Evolutionary conservation across 2,329 filamentous ascomycete genomes (phyloP).

Genomic region (Fusarium ramigenum): DNA sequence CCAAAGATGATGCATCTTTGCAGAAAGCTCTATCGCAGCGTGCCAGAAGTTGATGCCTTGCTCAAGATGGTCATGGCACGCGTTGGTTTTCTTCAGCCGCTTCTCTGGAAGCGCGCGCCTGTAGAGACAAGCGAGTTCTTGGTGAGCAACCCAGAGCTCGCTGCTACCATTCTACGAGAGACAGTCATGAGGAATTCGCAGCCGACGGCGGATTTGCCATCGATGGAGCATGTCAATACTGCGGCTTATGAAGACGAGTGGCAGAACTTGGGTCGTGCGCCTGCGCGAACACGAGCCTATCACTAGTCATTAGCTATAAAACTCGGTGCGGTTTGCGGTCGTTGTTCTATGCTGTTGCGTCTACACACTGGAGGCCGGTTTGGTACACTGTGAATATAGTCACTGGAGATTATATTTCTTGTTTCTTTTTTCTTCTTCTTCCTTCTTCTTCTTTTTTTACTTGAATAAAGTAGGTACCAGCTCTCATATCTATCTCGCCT

Average conservation of each 20-base stretch:
- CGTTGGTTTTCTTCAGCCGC: slow-evolving; percentile 58
- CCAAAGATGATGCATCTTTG: slow-evolving; percentile 57
- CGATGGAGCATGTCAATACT: slow-evolving; percentile 51
- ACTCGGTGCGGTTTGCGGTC: not conserved
- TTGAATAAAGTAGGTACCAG: not conserved
- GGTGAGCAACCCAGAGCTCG: slow-evolving; percentile 56
- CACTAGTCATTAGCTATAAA: not conserved
- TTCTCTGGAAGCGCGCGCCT: slow-evolving; percentile 54
- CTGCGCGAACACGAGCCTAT: not conserved
- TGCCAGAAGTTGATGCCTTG: slow-evolving; percentile 55
- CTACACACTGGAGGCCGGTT: not conserved
- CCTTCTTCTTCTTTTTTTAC: not conserved
- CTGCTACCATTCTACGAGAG: slow-evolving; percentile 58
- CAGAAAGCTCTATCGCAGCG: slow-evolving; percentile 53
- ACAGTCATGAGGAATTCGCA: slow-evolving; percentile 54
- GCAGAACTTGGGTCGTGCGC: slow-evolving; percentile 8
- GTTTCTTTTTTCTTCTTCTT: not conserved
- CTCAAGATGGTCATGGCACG: slow-evolving; percentile 60
- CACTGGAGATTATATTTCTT: not conserved
- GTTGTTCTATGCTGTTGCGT: not conserved
- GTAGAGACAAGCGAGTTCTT: slow-evolving; percentile 55
- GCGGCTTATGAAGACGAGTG: slow-evolving; percentile 17
- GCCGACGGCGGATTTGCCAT: slow-evolving; percentile 50
- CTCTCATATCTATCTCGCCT: slow-evolving; percentile 7
- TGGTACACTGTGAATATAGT: not conserved